Conservation (phyloP, 495 filamentous ascomycete species). For the Penicillium cinerascens region DNA sequence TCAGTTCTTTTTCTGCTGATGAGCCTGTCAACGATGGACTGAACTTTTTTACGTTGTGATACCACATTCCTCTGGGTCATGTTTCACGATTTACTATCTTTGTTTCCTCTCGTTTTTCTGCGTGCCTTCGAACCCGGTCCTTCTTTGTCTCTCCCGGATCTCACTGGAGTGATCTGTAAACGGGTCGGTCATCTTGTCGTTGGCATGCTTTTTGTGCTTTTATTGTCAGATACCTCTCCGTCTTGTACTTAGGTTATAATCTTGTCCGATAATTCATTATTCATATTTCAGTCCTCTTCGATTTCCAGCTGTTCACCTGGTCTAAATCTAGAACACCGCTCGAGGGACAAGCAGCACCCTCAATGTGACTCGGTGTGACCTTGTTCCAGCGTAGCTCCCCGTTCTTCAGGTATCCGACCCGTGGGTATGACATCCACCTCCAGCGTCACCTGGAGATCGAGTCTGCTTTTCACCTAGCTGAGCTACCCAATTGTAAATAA, state of each 20-base stretch:
- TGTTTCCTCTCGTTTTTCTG: conserved; percentile 6
- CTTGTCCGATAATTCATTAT: conserved; percentile 18
- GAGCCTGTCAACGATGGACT: conserved; percentile 14
- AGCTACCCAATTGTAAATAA: background rate
- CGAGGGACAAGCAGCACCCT: background rate
- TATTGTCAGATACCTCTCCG: conserved; percentile 42
- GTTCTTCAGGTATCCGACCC: background rate
- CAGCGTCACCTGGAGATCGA: too few species aligned
- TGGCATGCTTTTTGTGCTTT: conserved; percentile 5
- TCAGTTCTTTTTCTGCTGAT: conserved; percentile 16
- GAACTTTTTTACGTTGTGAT: conserved; percentile 28
- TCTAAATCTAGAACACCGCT: background rate
- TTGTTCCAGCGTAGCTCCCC: background rate
- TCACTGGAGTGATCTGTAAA: conserved; percentile 9
- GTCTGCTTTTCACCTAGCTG: too few species aligned
- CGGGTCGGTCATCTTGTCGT: conserved; percentile 1
- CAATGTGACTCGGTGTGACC: conserved; percentile 19
- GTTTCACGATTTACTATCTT: conserved; percentile 28
- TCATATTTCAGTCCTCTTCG: background rate
- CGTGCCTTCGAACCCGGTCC: background rate
- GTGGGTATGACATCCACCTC: conserved; percentile 7
- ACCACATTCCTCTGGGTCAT: conserved; percentile 29
- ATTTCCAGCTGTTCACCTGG: background rate
- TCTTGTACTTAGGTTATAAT: conserved; percentile 34
- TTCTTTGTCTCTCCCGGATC: background rate